Evolutionary conservation across 1,139 yeast genomes (phyloP).

Genomic region (Eremothecium coryli): DNA sequence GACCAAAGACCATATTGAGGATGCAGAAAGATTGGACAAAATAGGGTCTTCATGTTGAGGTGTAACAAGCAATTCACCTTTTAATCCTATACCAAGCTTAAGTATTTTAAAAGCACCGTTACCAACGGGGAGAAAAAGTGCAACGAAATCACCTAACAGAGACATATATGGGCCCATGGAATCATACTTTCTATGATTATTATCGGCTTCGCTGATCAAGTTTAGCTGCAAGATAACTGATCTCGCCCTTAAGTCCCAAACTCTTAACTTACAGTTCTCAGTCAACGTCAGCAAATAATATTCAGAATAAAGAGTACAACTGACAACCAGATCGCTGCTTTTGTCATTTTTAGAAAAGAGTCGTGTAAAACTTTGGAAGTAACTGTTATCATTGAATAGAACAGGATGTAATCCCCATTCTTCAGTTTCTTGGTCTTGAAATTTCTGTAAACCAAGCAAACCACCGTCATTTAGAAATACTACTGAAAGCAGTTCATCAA

Average conservation of each 20-base stretch:
- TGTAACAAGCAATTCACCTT: slow-evolving; percentile 14
- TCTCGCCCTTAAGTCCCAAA: slow-evolving; percentile 46
- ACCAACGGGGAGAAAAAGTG: slow-evolving; percentile 37
- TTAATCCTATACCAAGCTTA: slow-evolving; percentile 26
- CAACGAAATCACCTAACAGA: slow-evolving; percentile 20
- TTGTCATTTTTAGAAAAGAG: slow-evolving; percentile 16
- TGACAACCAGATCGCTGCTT: slow-evolving; percentile 19
- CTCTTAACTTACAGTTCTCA: slow-evolving; percentile 33
- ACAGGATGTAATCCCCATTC: slow-evolving; percentile 41
- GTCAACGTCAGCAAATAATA: slow-evolving; percentile 23
- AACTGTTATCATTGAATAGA: slow-evolving; percentile 49
- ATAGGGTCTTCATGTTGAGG: slow-evolving; percentile 10
- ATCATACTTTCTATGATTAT: slow-evolving; percentile 18
- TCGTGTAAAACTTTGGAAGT: slow-evolving; percentile 36
- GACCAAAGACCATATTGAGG: slow-evolving; percentile 43
- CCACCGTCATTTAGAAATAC: slow-evolving; percentile 69
- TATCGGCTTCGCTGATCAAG: slow-evolving; percentile 22
- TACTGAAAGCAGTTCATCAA: slow-evolving; percentile 38
- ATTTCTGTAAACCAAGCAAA: slow-evolving; percentile 42
- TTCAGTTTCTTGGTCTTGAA: slow-evolving; percentile 8
- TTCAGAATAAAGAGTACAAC: slow-evolving; percentile 18
- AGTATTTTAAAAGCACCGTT: slow-evolving; percentile 39
- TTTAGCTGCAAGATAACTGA: slow-evolving; percentile 30
- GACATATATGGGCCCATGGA: slow-evolving; percentile 20
- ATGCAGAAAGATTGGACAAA: slow-evolving; percentile 25